Evolutionary conservation across 2,329 filamentous ascomycete species (phyloP), one percentile per base, ranked within the genome.

Genomic region (Pseudopyrenochaeta lycopersici): DNA sequence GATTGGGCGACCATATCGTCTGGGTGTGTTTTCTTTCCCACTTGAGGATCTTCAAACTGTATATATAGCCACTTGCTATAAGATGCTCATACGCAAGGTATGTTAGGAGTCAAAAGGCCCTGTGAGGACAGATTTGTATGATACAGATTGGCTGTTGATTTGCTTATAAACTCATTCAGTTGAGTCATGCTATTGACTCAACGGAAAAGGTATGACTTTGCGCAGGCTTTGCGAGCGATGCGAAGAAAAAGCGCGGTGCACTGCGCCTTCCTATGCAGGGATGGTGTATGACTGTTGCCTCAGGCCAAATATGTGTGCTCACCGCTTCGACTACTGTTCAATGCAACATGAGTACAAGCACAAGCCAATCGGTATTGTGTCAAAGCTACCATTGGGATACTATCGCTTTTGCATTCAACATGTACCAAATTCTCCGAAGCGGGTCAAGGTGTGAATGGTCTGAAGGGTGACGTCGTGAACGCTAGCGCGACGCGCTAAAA

Each of bases 401-500:
- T 36, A 9, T 36, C 12, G 1, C n/a, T 17, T n/a, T 9, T n/a
- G 9, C 17, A n/a, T 7, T 9, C 7, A 36, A 17, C 12, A 17
- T 17, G 17, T 9, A 5, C 4, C n/a, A 36, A 36, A 17, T 9
- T 17, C 12, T 38, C 10, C 14, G 33, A 36, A 17, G 7, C n/a
- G 33, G 17, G n/a, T 7, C 17, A 15, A 17, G 33, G 15, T n/a
- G 20, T 17, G 40, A 42, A 40, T 35, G 20, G 51, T 17, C 7
- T 15, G 31, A 48, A 29, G 41, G 11, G 52, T 62, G 56, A 58
- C 54, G 56, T 62, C 54, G 53, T 36, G 46, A 49, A 54, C 40
- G 41, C 57, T 56, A 60, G 62, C 63, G 54, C 53, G 46, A 42
- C 58, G 48, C 62, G 65, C 62, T 66, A 66, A 64, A 56, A 65